Base-by-base conservation (phyloP, 2,329 filamentous ascomycete species). In the Penicillium concentricum region DNA sequence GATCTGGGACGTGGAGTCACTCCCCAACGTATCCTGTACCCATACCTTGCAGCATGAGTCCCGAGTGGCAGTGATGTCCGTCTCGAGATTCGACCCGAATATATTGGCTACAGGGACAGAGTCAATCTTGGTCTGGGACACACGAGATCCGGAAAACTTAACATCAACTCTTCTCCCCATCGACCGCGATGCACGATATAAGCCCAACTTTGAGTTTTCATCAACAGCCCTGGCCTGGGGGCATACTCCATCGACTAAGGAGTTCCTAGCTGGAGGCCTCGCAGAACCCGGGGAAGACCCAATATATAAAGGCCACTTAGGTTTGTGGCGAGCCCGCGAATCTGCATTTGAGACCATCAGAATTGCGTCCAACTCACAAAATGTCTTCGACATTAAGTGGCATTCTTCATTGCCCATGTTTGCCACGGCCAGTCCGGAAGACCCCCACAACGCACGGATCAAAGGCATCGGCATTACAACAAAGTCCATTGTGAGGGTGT, bases 371-470 rank as follows among this genome's bases (percentile, higher is more conserved):
- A 76, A 77, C 16, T 78, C 79, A 1, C 79, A 79, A 35, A 83
- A 82, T 56, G 78, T 86, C 0, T 86, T 85, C 62, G 84, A 87
- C 60, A 72, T 82, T 2, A 76, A 81, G 1, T 87, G 84, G 79
- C 83, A 85, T 62, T 79, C 81, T 0, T 71, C 60, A 8, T 66
- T 79, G 5, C 72, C 74, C 5, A 65, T 76, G 4, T 85, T 87
- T 63, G 82, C 79, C 12, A 80, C 82, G 2, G 85, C 80, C 2
- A 81, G 78, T 54, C 77, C 79, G 12, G 49, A 55, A 15, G 55
- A 56, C 24, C 47, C 58, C 13, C 45, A 55, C n/a, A 34, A 20
- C 28, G 75, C 78, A 18, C 37, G 59, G 4, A 51, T 61, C 18
- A 63, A 62, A 45, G 64, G 72, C n/a, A 62, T 61, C 67, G 67